Evolutionary conservation across 805 yeast species (phyloP), one percentile per base, ranked within the genome.

Genomic region (Wickerhamiella occidentalis): DNA sequence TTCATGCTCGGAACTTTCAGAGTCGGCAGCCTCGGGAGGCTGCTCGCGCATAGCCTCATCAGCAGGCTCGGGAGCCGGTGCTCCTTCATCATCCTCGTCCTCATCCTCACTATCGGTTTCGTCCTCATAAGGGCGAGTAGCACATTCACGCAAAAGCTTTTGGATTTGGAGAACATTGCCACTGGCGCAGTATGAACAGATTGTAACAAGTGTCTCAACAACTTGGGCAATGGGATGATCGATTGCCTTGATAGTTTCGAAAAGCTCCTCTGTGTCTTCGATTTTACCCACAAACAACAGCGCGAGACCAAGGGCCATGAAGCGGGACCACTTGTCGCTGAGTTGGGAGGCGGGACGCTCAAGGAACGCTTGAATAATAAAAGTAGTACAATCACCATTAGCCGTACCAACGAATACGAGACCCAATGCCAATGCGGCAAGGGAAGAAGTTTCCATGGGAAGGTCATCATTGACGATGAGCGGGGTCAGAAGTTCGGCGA

Each of bases 101-200:
- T 77, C 83, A 38, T 77, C 80, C 7, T 78, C 83, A 0, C 74
- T 79, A 11, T 70, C 71, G 17, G 70, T 70, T 44, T 77, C 83
- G 40, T 80, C 77, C 57, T 77, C 78, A n/a, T 80, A 79, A 49
- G 68, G 68, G 42, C 77, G 76, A 40, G 63, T 63, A 6, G 94
- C 82, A 62, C 92, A 78, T 75, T 87, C 86, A 60, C 86, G 94
- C 59, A 90, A 75, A 61, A 92, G 73, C 35, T 85, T 79, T 70
- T 92, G 98, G 54, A 92, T 84, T 69, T 88, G 92, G 54, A 92
- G 75, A 28, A 92, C 98, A 64, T 92, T 92, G 57, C 98, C 98
- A 36, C 97, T 86, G 54, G 97, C 98, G 9, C 96, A 94, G 68
- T 83, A 88, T 3, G 97, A 94, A 69, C 96, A 85, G 48, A 88